Evolutionary conservation across 2,329 filamentous ascomycete species (phyloP).

Genomic region (Capronia epimyces): DNA sequence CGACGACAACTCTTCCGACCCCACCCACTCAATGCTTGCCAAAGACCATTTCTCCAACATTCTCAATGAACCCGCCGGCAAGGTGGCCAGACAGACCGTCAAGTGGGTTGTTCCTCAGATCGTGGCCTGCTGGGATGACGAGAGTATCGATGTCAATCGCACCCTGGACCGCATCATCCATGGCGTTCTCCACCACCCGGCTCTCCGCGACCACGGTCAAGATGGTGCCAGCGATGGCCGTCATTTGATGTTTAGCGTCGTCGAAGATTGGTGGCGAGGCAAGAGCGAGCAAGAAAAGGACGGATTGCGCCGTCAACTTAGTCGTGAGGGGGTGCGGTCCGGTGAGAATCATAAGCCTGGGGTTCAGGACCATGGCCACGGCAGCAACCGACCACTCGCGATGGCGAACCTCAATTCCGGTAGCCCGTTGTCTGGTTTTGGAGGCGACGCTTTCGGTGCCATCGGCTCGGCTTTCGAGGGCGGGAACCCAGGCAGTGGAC

Average conservation of each 20-base stretch:
- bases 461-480: slow-evolving; percentile 26
- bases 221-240: slow-evolving; percentile 70
- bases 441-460: slow-evolving; percentile 34
- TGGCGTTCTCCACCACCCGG: slow-evolving; percentile 84
- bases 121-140: slow-evolving; percentile 81
- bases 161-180: slow-evolving; percentile 70
- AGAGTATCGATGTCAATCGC: slow-evolving; percentile 61
- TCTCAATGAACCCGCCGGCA: slow-evolving; percentile 82
- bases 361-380: slow-evolving; percentile 76
- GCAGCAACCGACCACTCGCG: slow-evolving; percentile 71
- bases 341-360: slow-evolving; percentile 84
- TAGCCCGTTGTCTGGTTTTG: slow-evolving; percentile 28
- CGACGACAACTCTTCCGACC: slow-evolving; percentile 69
- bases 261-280: slow-evolving; percentile 75
- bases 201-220: slow-evolving; percentile 63
- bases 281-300: slow-evolving; percentile 59
- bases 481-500: slow-evolving; percentile 11
- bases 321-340: slow-evolving; percentile 67
- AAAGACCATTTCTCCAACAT: slow-evolving; percentile 94
- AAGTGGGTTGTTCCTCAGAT: slow-evolving; percentile 85
- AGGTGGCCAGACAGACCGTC: slow-evolving; percentile 70
- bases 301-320: slow-evolving; percentile 67
- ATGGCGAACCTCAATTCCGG: slow-evolving; percentile 50
- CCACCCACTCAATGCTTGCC: slow-evolving; percentile 90
- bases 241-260: slow-evolving; percentile 68